Conservation (phyloP, 2,329 filamentous ascomycete genomes). For the Zasmidium cellare region DNA sequence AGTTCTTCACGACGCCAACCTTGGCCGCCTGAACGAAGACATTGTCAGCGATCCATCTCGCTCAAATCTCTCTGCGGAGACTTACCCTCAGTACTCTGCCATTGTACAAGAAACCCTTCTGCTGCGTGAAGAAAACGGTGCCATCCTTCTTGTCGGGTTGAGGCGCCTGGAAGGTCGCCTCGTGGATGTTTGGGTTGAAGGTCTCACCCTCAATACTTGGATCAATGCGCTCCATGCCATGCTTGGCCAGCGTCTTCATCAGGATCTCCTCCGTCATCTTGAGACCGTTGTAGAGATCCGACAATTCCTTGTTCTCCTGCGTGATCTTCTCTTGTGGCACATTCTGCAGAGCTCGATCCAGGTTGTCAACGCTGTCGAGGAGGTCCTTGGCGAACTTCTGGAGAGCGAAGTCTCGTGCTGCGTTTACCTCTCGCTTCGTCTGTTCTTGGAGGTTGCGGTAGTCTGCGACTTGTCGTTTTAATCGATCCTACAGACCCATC, state of each 20-base stretch:
- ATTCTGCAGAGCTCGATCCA: conserved; percentile 84
- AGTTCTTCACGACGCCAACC: conserved; percentile 93
- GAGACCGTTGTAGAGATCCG: conserved; percentile 80
- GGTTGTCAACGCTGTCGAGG: conserved; percentile 92
- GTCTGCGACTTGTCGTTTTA: conserved; percentile 89
- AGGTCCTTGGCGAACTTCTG: conserved; percentile 93
- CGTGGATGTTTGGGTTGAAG: conserved; percentile 95
- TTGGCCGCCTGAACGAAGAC: conserved; percentile 66
- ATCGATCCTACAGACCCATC: conserved; percentile 71
- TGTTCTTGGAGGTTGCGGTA: conserved; percentile 98
- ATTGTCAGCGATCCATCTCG: conserved; percentile 27
- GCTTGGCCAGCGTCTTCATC: conserved; percentile 85
- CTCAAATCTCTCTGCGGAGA: not conserved
- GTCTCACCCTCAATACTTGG: conserved; percentile 71
- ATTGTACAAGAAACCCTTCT: conserved; percentile 94
- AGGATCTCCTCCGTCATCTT: conserved; percentile 94
- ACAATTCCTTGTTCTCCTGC: conserved; percentile 67
- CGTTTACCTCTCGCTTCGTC: conserved; percentile 84
- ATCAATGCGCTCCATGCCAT: conserved; percentile 87
- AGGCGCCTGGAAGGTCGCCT: conserved; percentile 93
- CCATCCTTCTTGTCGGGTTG: conserved; percentile 86
- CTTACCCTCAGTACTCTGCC: conserved; percentile 74
- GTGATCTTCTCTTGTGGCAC: conserved; percentile 74
- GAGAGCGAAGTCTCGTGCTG: conserved; percentile 88
- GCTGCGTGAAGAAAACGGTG: conserved; percentile 87